phyloP scores from a whole-genome alignment of 768 basidiomycete genomes.

The Suillus spraguei region DNA sequence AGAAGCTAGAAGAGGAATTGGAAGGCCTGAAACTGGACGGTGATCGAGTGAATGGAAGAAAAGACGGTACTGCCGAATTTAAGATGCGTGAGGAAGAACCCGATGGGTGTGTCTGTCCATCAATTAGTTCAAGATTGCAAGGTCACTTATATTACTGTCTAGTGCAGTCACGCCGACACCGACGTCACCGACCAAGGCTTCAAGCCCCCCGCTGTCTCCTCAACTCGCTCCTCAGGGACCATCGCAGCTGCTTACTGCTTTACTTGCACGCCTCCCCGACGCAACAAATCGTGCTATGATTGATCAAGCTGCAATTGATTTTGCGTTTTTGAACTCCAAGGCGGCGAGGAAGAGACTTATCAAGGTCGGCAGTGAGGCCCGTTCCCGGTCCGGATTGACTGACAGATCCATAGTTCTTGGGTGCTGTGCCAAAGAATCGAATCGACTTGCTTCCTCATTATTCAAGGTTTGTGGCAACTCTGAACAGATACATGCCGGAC shows the following conservation, averaged over 20 bases:
- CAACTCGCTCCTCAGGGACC: constrained; percentile 86
- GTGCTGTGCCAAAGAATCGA: constrained; percentile 83
- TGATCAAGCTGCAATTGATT: constrained; percentile 94
- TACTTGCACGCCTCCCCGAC: constrained; percentile 90
- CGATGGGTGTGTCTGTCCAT: constrained; percentile 28
- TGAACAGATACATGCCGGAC: constrained; percentile 94
- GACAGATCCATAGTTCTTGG: constrained; percentile 59
- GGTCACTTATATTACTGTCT: constrained; percentile 31
- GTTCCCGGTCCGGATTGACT: not conserved
- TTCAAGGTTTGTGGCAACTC: constrained; percentile 82
- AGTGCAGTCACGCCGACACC: constrained; percentile 64
- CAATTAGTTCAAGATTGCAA: not conserved
- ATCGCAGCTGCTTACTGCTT: constrained; percentile 86
- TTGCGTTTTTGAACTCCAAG: constrained; percentile 96
- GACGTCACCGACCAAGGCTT: constrained; percentile 59
- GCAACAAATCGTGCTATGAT: constrained; percentile 89
- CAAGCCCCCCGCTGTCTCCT: constrained; percentile 63
- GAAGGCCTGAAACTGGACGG: constrained; percentile 55
- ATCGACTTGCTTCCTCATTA: constrained; percentile 94
- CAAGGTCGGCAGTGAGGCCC: constrained; percentile 52
- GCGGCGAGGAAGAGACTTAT: constrained; percentile 90
- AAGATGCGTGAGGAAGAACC: constrained; percentile 31
- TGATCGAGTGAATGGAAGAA: constrained; percentile 25
- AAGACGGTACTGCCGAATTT: constrained; percentile 14
- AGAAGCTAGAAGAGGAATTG: constrained; percentile 78